Evolutionary conservation across 2,329 filamentous ascomycete genomes (phyloP), one percentile per base, ranked within the genome.

Genomic region (Cytospora chrysosperma): DNA sequence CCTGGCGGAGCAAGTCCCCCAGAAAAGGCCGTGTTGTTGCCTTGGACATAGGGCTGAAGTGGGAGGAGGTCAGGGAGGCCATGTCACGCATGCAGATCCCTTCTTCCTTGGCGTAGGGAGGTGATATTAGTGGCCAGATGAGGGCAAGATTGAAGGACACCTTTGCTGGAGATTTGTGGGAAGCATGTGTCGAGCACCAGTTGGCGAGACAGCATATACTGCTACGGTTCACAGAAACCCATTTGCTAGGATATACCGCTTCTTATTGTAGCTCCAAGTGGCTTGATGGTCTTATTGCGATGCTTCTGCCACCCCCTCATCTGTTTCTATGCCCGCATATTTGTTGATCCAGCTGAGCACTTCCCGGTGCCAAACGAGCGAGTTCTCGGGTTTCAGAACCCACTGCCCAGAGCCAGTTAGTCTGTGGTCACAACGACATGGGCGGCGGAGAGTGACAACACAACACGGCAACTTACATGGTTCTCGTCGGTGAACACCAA

Each of bases 401-500:
- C 84, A 90, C 65, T 67, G 13, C 2, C 8, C 13, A 21, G 19
- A 34, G 52, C 51, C 30, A 65, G 47, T 26, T 10, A 32, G 19
- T 61, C 8, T 24, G 13, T 19, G 12, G 32, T 34, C 32, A 34
- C 32, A 4, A 28, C 17, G 4, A 3, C 15, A 4, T 15, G 17
- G 10, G 15, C 8, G 9, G 34, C 17, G 1, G 9, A 15, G 12
- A 34, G 12, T 32, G 12, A 8, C 9, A 27, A 9, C 9, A 34
- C 9, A 34, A 15, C 2, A 15, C 2, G 15, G 21, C 7, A n/a
- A 34, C 65, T 57, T 54, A 67, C 65, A 70, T 91, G 88, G 57
- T 88, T 86, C 75, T 92, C 89, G 71, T 91, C 89, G 0, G 88
- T 85, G 70, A 93, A 93, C 0, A 83, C 88, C 71, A 93, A 69